Evolutionary conservation across 139 green algal genomes (phyloP), one percentile per base, ranked within the genome.

Genomic region (Coelastrella sp.): DNA sequence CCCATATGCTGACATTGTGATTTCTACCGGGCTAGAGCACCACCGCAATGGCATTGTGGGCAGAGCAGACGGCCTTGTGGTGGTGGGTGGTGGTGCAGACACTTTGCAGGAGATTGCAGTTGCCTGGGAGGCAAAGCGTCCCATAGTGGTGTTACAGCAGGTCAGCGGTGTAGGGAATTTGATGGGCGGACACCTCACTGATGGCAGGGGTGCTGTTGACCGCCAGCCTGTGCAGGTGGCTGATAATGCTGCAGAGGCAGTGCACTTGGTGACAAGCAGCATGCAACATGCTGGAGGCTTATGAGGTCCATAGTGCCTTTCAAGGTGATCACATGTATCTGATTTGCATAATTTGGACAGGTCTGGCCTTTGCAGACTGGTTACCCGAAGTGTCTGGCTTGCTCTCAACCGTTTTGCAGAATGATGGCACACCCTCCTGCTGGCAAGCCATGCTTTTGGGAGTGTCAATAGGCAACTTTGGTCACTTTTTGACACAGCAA

Each of bases 21-120:
- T 92, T 3, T 17, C 24, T 22, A 92, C 89, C 63, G 90, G 90
- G 1, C 12, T 92, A 24, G 85, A 79, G 15, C 24, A 91, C 8
- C n/a, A 66, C 1, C 58, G 90, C 7, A 92, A 92, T 56, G 78
- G 76, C 17, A 58, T 92, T 6, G 87, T 92, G 19, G 90, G 24
- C 8, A 24, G 27, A 7, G 78, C 85, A 11, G 90, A 90, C 14
- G 90, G 66, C 14, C 27, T 92, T 11, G 60, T 92, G 3, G 90
- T 73, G 24, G n/a, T 92, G 14, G 90, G 85, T 61, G 90, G 90
- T 6, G 85, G 85, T 0, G 75, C 78, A 12, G 90, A 84, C 6
- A 92, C 90, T 0, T n/a, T 92, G 27, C 58, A 83, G 35, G 78
- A 83, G 49, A 58, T 63, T 25, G 49, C 78, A 11, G 24, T 24